phyloP scores from a whole-genome alignment of 2,329 filamentous ascomycete genomes.

The Aspergillus felis region DNA sequence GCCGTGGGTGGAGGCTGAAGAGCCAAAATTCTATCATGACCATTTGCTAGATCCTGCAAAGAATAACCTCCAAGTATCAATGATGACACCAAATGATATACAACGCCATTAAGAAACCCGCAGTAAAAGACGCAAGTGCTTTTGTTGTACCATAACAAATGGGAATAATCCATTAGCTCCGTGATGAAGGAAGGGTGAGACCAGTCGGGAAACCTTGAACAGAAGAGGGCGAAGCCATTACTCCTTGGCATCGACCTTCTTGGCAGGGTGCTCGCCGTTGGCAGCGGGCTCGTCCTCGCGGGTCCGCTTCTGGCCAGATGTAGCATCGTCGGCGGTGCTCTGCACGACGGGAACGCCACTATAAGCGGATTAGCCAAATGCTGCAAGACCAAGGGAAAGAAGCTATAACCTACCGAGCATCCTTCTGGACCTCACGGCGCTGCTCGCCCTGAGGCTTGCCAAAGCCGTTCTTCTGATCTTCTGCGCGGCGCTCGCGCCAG shows the following conservation, averaged over 20 bases:
- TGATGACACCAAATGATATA: conserved; percentile 4
- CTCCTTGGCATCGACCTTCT: conserved; percentile 48
- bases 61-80: background rate
- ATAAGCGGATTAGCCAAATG: conserved; percentile 13
- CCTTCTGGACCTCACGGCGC: conserved; percentile 35
- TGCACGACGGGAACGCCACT: conserved; percentile 46
- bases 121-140: conserved; percentile 1
- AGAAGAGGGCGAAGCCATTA: conserved; percentile 15
- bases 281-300: conserved; percentile 37
- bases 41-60: background rate
- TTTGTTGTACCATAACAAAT: conserved; percentile 4
- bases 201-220: conserved; percentile 8
- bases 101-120: conserved; percentile 7
- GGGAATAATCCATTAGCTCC: conserved; percentile 13
- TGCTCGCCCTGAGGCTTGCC: conserved; percentile 20
- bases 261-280: conserved; percentile 39
- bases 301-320: conserved; percentile 42
- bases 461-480: conserved; percentile 43
- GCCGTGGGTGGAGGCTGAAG: background rate
- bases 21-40: background rate
- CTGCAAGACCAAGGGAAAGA: background rate
- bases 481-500: conserved; percentile 43
- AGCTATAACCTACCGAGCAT: conserved; percentile 35
- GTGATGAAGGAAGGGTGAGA: conserved; percentile 14
- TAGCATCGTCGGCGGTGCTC: conserved; percentile 27